These are phyloP conservation scores for Penicillium canescens DNA, from an alignment of 495 filamentous ascomycete species.

Conservation along the genomic window DNA sequence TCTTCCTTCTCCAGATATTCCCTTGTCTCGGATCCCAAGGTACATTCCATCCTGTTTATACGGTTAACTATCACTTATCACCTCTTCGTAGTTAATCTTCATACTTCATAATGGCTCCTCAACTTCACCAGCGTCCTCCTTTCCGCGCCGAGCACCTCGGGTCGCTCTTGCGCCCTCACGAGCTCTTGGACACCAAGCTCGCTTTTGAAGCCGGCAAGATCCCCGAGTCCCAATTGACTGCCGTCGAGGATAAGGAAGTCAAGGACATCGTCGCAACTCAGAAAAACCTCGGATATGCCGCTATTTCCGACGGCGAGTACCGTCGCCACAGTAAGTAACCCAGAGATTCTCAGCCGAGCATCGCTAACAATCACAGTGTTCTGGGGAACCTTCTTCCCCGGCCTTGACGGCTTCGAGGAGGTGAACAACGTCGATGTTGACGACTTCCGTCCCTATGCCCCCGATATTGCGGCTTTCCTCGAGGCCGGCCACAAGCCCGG, in stretches of 20 bases:
- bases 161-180: constrained; percentile 72
- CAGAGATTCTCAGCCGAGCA: background rate
- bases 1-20: background rate
- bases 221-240: constrained; percentile 36
- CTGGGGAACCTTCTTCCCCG: constrained; percentile 76
- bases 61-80: background rate
- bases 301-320: constrained; percentile 76
- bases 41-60: background rate
- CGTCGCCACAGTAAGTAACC: constrained; percentile 57
- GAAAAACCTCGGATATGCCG: constrained; percentile 64
- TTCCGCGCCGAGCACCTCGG: constrained; percentile 86
- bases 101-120: constrained; percentile 33
- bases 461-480: constrained; percentile 74
- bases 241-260: constrained; percentile 66
- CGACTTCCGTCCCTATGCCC: constrained; percentile 74
- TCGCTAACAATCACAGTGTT: constrained; percentile 44
- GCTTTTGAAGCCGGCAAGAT: constrained; percentile 53
- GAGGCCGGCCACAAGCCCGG: constrained; percentile 72
- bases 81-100: background rate
- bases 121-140: constrained; percentile 62
- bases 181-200: constrained; percentile 64
- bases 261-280: constrained; percentile 66
- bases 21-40: background rate
- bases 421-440: constrained; percentile 56
- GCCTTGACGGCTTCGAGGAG: constrained; percentile 69